These are phyloP conservation scores for Hypoxylon sp. DNA, from an alignment of 2,329 filamentous ascomycete genomes.

Conservation along the genomic window DNA sequence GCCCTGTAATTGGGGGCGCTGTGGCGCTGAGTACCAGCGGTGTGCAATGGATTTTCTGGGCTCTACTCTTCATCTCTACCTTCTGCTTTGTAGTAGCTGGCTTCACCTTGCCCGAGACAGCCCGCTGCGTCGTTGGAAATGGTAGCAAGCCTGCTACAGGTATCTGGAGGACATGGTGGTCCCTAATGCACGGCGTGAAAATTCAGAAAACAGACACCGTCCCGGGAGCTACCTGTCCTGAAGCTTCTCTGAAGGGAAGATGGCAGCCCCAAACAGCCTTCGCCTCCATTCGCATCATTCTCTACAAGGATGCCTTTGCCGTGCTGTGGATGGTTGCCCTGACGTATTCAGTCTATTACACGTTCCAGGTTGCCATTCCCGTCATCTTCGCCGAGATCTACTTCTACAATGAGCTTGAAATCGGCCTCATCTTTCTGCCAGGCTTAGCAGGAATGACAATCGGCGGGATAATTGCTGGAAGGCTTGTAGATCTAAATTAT, in stretches of 20 bases:
- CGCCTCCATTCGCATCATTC: constrained; percentile 1
- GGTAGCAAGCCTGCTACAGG: neutral
- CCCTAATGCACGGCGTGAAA: neutral
- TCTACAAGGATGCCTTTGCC: constrained; percentile 3
- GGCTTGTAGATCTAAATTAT: constrained; percentile 7
- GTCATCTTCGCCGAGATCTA: constrained; percentile 10
- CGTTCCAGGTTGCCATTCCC: constrained; percentile 5
- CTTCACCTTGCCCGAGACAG: constrained; percentile 8
- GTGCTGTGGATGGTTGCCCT: constrained; percentile 4
- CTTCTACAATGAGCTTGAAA: constrained; percentile 5
- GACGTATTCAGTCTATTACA: constrained; percentile 7
- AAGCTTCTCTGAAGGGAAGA: neutral
- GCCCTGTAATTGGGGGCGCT: constrained; percentile 8
- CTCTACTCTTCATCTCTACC: neutral
- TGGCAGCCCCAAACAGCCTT: neutral
- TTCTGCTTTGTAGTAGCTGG: constrained; percentile 3
- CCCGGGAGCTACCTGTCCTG: neutral
- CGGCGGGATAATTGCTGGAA: constrained; percentile 5
- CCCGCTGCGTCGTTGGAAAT: constrained; percentile 3
- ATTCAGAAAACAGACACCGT: neutral
- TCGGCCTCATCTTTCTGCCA: neutral
- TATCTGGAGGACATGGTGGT: constrained; percentile 10
- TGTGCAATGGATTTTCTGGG: constrained; percentile 6
- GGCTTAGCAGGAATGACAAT: constrained; percentile 5
- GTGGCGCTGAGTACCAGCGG: constrained; percentile 5